Base-by-base conservation (phyloP, 2,329 filamentous ascomycete species). In the Ceratocystis albifundus region DNA sequence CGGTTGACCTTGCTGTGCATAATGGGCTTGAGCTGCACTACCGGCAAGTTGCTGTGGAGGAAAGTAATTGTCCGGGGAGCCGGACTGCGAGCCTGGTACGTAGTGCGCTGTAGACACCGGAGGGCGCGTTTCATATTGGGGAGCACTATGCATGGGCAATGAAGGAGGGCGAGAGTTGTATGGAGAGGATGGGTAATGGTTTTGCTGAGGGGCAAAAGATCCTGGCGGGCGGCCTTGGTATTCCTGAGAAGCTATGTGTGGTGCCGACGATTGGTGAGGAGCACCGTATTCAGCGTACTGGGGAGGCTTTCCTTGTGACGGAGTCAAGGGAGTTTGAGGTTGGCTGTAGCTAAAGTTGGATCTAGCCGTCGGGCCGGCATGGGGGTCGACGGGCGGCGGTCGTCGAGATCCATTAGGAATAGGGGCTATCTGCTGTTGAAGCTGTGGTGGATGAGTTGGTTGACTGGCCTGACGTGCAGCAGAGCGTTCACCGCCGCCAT, bases 251-350 rank as follows among this genome's bases (percentile, higher is more conserved):
- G 76, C 71, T n/a, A 77, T 73, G 55, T 77, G 77, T 57, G 76
- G 74, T 17, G 80, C 81, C 4, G 82, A 61, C 1, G 57, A 66
- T 41, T 25, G 22, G 30, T 53, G 64, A 62, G 75, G 73, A 68
- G 79, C 78, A 69, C 71, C 72, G 69, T 80, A 83, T 62, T 84
- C 82, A 72, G 78, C 78, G 72, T 82, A 82, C 68, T 80, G 80
- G 20, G 63, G 64, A 2, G 62, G 68, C n/a, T 69, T 69, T 57
- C 44, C 32, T 48, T 69, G 68, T 12, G 66, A 66, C n/a, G 68
- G 68, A n/a, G 67, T 68, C 28, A 66, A 67, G 3, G 68, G 68
- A 44, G 67, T 62, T 55, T 55, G 53, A 28, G 68, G 20, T 30
- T 65, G 67, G 69, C 68, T 71, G 69, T 68, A 70, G 65, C 68